These are phyloP conservation scores for Xylaria sp. DNA, from an alignment of 2,329 filamentous ascomycete genomes.

Conservation along the genomic window DNA sequence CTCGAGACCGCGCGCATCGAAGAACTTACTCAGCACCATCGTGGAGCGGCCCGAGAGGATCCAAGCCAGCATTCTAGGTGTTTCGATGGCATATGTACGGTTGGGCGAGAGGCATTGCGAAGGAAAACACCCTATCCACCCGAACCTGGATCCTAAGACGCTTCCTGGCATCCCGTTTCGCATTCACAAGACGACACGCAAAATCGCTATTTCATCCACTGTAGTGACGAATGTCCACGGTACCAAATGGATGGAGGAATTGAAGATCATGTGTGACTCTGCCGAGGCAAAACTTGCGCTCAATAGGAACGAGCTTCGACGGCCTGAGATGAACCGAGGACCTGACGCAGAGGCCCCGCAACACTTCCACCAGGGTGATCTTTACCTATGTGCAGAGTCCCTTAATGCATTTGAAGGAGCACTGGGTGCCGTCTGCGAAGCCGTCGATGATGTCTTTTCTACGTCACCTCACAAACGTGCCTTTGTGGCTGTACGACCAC, in stretches of 20 bases:
- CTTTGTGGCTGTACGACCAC: slow-evolving; percentile 92
- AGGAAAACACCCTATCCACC: slow-evolving; percentile 74
- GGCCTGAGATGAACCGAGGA: slow-evolving; percentile 71
- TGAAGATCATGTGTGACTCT: slow-evolving; percentile 83
- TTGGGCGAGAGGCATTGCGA: slow-evolving; percentile 83
- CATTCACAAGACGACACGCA: slow-evolving; percentile 82
- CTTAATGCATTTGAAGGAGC: slow-evolving; percentile 89
- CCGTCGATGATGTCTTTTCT: slow-evolving; percentile 84
- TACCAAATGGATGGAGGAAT: slow-evolving; percentile 90
- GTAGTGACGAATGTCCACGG: slow-evolving; percentile 93
- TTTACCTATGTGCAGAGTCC: slow-evolving; percentile 91
- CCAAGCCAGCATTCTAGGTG: slow-evolving; percentile 82
- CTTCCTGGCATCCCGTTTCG: slow-evolving; percentile 78
- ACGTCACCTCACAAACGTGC: slow-evolving; percentile 74
- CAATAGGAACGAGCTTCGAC: slow-evolving; percentile 80
- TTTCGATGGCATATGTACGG: slow-evolving; percentile 90
- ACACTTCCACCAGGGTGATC: slow-evolving; percentile 85
- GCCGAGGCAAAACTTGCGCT: slow-evolving; percentile 82
- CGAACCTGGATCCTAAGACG: slow-evolving; percentile 65
- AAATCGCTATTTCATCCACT: slow-evolving; percentile 75
- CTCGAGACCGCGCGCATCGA: slow-evolving; percentile 82
- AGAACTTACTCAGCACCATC: slow-evolving; percentile 78
- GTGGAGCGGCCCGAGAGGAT: slow-evolving; percentile 94
- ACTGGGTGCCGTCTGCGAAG: slow-evolving; percentile 91
- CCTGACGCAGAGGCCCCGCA: slow-evolving; percentile 58